Conservation (phyloP, 2,329 filamentous ascomycete species). For the Biscogniauxia sp. region DNA sequence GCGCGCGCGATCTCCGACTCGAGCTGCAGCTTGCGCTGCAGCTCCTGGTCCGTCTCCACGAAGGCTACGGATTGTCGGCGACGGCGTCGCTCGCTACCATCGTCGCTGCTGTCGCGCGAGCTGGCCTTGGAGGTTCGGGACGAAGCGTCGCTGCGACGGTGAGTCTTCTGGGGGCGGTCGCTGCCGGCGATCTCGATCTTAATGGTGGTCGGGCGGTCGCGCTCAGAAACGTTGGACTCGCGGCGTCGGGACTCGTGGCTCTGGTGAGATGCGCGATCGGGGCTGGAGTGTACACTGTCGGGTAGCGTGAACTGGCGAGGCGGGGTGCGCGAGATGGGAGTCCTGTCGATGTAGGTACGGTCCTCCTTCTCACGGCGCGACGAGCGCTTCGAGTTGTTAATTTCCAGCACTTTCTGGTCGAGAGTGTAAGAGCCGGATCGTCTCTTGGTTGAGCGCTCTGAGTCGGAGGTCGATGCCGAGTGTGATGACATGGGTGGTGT, state of each 20-base stretch:
- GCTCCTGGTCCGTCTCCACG: slow-evolving; percentile 30
- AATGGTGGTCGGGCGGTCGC: slow-evolving; percentile 27
- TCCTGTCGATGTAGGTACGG: slow-evolving; percentile 44
- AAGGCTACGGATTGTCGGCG: slow-evolving; percentile 27
- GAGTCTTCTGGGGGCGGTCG: slow-evolving; percentile 29
- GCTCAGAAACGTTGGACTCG: slow-evolving; percentile 19
- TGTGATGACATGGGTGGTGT: slow-evolving; percentile 37
- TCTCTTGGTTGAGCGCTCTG: slow-evolving; percentile 30
- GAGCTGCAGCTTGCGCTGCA: slow-evolving; percentile 27
- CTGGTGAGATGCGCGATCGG: slow-evolving; percentile 22
- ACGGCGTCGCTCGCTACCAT: slow-evolving; percentile 26
- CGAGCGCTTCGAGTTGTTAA: slow-evolving; percentile 31
- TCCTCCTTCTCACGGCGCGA: slow-evolving; percentile 37
- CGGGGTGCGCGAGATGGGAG: slow-evolving; percentile 45
- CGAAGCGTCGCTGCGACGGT: slow-evolving; percentile 36
- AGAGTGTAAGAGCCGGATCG: slow-evolving; percentile 38
- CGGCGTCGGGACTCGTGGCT: slow-evolving; percentile 19
- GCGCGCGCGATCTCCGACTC: slow-evolving; percentile 38
- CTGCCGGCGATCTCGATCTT: slow-evolving; percentile 39
- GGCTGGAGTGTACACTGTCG: slow-evolving; percentile 41
- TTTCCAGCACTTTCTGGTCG: slow-evolving; percentile 36
- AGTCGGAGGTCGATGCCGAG: slow-evolving; percentile 31
- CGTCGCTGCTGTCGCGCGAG: slow-evolving; percentile 24
- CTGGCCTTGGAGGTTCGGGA: slow-evolving; percentile 24
- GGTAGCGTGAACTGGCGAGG: slow-evolving; percentile 41